Evolutionary conservation across 176 grass and related monocot species (phyloP).

Genomic region (Raddia guianensis): DNA sequence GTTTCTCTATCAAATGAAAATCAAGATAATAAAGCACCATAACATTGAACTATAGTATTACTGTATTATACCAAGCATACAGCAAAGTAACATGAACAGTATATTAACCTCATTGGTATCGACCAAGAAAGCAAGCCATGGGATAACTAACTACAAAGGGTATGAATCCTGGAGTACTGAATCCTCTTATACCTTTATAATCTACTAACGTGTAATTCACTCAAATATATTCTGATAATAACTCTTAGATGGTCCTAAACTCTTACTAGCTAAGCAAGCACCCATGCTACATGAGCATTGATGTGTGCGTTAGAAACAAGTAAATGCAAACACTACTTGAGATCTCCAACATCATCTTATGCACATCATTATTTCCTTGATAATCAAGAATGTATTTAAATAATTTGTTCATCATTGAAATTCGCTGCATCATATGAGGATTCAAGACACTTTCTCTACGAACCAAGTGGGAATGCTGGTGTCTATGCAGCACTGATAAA

Average conservation of each 20-base stretch:
- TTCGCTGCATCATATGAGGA: neutral
- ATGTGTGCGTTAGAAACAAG: neutral
- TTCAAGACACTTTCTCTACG: neutral
- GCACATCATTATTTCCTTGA: neutral
- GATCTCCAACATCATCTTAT: neutral
- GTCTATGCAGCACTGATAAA: neutral
- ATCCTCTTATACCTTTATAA: neutral
- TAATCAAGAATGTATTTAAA: neutral
- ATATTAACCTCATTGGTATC: neutral
- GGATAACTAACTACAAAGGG: neutral
- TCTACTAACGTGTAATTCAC: neutral
- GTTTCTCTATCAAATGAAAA: constrained; percentile 16
- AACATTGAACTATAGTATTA: neutral
- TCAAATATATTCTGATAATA: constrained; percentile 1
- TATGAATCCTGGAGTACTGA: neutral
- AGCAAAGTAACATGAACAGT: neutral
- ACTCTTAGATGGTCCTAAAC: neutral
- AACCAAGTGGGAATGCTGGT: neutral
- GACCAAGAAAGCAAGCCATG: neutral
- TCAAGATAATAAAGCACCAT: neutral
- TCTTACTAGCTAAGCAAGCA: neutral
- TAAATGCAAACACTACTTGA: neutral
- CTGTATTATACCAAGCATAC: neutral
- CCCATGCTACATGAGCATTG: neutral
- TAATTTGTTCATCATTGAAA: neutral